These are phyloP conservation scores for Ophiorrhiza pumila DNA, from an alignment of 257 asterid species.

Conservation along the genomic window DNA sequence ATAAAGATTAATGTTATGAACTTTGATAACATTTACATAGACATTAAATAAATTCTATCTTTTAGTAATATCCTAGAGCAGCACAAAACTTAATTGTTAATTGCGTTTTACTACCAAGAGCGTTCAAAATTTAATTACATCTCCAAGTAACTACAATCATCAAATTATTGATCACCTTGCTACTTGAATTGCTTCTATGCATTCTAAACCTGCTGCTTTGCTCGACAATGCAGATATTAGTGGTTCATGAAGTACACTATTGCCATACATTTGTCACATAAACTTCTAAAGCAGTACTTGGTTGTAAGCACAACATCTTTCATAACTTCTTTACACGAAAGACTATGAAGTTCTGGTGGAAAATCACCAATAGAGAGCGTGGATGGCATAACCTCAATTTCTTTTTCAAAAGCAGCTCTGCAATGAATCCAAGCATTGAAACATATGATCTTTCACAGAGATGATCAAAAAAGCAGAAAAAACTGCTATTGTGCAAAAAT, in stretches of 20 bases:
- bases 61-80: too few relatives aligned
- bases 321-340: constrained; percentile 97
- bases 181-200: constrained; percentile 85
- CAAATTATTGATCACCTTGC: constrained; percentile 22
- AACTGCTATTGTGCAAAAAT: background rate
- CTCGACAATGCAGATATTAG: constrained; percentile 71
- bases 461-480: too few relatives aligned
- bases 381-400: constrained; percentile 92
- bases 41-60: too few relatives aligned
- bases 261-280: constrained; percentile 93
- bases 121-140: too few relatives aligned
- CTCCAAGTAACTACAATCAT: background rate
- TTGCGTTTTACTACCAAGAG: too few relatives aligned
- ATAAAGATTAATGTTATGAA: too few relatives aligned
- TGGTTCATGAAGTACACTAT: constrained; percentile 60
- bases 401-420: constrained; percentile 97
- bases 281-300: constrained; percentile 93
- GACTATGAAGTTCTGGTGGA: constrained; percentile 91
- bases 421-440: constrained; percentile 3
- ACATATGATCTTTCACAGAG: background rate
- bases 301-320: constrained; percentile 95
- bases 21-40: too few relatives aligned
- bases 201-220: constrained; percentile 71
- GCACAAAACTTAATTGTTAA: too few relatives aligned
- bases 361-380: constrained; percentile 76